These are phyloP conservation scores for Cercophora samala DNA, from an alignment of 495 filamentous ascomycete species.

Conservation along the genomic window DNA sequence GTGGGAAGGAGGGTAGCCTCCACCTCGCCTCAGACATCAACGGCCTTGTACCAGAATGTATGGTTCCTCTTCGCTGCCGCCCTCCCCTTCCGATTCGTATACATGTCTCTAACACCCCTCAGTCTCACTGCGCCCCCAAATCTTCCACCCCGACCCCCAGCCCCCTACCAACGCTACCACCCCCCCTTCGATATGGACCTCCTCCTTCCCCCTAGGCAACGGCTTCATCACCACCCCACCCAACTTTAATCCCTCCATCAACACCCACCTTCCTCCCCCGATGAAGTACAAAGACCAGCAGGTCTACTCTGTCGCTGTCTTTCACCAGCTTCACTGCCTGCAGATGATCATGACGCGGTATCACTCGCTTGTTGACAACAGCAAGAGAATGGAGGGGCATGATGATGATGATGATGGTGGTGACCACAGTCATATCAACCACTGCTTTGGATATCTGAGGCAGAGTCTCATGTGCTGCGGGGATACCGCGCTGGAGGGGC, in stretches of 20 bases:
- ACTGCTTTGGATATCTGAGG: slow-evolving; percentile 50
- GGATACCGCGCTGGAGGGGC: slow-evolving; percentile 44
- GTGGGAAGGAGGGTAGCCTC: neutral
- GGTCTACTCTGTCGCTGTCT: slow-evolving; percentile 16
- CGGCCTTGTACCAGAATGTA: neutral
- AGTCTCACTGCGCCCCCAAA: neutral
- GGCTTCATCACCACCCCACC: neutral
- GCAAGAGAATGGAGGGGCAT: slow-evolving; percentile 27
- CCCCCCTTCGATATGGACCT: neutral
- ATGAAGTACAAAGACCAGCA: neutral
- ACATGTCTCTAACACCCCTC: no score
- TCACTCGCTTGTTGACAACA: slow-evolving; percentile 24
- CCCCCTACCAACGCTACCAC: neutral
- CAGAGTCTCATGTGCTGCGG: slow-evolving; percentile 48
- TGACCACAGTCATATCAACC: slow-evolving; percentile 38
- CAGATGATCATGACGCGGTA: slow-evolving; percentile 36
- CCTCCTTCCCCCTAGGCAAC: neutral
- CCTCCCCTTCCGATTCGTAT: no score
- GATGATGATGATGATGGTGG: slow-evolving; percentile 12
- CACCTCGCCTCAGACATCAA: neutral
- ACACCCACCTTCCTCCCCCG: neutral
- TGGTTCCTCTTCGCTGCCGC: neutral
- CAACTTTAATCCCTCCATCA: neutral
- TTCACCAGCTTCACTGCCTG: slow-evolving; percentile 49
- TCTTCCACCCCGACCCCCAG: neutral